Conservation (phyloP, 2,329 filamentous ascomycete genomes). For the Diplodia intermedia region DNA sequence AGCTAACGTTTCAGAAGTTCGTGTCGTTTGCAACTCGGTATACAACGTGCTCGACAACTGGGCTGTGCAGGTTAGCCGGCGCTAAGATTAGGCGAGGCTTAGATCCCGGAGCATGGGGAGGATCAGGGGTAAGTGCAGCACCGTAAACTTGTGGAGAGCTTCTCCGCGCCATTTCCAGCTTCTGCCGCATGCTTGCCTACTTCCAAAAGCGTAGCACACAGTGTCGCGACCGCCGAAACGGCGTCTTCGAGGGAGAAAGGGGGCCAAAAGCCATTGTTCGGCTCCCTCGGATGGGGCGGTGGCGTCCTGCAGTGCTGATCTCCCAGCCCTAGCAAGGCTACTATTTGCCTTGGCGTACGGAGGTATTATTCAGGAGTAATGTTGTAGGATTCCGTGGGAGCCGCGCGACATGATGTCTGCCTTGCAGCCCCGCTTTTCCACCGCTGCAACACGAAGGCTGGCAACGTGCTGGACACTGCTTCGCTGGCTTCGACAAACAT, state of each 20-base stretch:
- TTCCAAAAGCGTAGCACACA: not conserved
- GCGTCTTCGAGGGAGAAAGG: too few species aligned
- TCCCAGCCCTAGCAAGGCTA: not conserved
- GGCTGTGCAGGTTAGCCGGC: not conserved
- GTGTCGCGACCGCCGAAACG: not conserved
- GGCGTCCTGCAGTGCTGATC: not conserved
- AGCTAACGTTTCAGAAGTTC: not conserved
- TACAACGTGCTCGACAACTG: not conserved
- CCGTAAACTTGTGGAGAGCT: too few species aligned
- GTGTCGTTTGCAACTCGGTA: not conserved
- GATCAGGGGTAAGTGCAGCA: not conserved
- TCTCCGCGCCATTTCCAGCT: not conserved
- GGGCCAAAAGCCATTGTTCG: not conserved
- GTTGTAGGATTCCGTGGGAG: not conserved
- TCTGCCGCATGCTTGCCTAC: not conserved
- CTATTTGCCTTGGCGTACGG: not conserved
- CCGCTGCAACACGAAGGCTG: not conserved
- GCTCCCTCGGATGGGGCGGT: not conserved
- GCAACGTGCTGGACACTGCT: not conserved
- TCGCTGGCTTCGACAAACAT: not conserved
- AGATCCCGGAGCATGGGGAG: not conserved
- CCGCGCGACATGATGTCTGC: not conserved
- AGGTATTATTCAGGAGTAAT: not conserved
- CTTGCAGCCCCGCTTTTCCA: not conserved
- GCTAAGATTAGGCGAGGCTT: slow-evolving; percentile 2